Evolutionary conservation across 257 asterid genomes (phyloP).

Genomic region (Prunella vulgaris): DNA sequence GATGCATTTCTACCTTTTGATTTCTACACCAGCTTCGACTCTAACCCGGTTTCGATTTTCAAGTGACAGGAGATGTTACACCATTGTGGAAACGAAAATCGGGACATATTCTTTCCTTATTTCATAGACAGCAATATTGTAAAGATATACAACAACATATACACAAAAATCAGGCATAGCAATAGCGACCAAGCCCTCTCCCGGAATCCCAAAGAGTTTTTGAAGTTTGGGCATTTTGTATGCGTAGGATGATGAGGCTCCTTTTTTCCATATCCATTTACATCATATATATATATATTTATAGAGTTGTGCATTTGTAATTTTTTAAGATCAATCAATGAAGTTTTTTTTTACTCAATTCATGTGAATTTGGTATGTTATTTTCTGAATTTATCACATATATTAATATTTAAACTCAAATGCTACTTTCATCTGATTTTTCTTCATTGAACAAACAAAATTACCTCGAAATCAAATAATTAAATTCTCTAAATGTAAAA

Average conservation of each 20-base stretch:
- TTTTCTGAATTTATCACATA: background rate
- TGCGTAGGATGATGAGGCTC: slow-evolving; percentile 50
- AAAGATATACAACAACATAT: background rate
- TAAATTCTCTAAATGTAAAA: slow-evolving; percentile 1
- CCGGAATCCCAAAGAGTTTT: slow-evolving; percentile 47
- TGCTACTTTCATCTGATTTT: background rate
- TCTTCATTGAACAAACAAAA: background rate
- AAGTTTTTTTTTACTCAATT: background rate
- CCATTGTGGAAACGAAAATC: background rate
- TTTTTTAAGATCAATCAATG: slow-evolving; percentile 12
- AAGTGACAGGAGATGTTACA: background rate
- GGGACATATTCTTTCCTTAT: background rate
- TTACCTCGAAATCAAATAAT: slow-evolving; percentile 6
- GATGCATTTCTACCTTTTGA: slow-evolving; percentile 57
- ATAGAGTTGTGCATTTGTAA: slow-evolving; percentile 28
- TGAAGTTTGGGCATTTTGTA: slow-evolving; percentile 40
- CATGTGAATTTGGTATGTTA: background rate
- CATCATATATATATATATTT: background rate
- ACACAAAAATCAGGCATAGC: slow-evolving; percentile 24
- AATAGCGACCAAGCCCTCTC: slow-evolving; percentile 57
- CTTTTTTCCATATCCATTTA: background rate
- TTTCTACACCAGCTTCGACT: background rate
- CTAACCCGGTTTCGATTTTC: background rate
- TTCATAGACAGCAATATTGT: background rate
- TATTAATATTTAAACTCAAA: background rate